These are phyloP conservation scores for Arachis stenosperma DNA, from an alignment of 306 rosid species.

Conservation along the genomic window DNA sequence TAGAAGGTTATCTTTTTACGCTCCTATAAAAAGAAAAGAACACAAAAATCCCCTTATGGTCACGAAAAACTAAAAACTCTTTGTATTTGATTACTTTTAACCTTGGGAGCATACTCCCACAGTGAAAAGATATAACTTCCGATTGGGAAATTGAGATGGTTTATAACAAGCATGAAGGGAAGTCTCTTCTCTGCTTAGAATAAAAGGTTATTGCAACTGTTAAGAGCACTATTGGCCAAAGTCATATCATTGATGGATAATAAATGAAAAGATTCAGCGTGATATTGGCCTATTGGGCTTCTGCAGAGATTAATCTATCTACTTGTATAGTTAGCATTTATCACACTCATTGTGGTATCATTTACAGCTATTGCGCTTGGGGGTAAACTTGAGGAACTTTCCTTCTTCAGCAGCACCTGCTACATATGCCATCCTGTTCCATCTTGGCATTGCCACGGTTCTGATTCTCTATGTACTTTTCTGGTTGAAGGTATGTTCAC, in stretches of 20 bases:
- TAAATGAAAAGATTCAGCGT: background rate
- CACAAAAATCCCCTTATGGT: background rate
- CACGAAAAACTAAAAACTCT: background rate
- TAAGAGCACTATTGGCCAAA: background rate
- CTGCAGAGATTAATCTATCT: conserved; percentile 1
- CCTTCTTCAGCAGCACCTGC: conserved; percentile 72
- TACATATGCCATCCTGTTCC: conserved; percentile 72
- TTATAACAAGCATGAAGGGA: background rate
- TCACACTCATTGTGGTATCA: conserved; percentile 34
- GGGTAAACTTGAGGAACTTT: conserved; percentile 88
- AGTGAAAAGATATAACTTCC: background rate
- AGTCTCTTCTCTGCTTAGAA: background rate
- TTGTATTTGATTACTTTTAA: background rate
- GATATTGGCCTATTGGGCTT: background rate
- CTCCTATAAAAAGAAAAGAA: no score
- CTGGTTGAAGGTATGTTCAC: conserved; percentile 89
- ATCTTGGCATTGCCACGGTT: conserved; percentile 76
- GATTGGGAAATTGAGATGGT: background rate
- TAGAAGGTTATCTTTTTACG: background rate
- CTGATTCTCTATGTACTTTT: conserved; percentile 79
- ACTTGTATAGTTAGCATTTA: conserved; percentile 8
- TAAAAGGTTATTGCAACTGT: background rate
- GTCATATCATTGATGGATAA: background rate
- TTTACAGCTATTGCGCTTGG: conserved; percentile 70
- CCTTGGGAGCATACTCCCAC: background rate